A percentile compares a stretch with the other conserved stretches of the same genome.
These are phyloP conservation scores for Delphinella strobiligena DNA, from an alignment of 2,329 filamentous ascomycete species.

Conservation along the genomic window DNA sequence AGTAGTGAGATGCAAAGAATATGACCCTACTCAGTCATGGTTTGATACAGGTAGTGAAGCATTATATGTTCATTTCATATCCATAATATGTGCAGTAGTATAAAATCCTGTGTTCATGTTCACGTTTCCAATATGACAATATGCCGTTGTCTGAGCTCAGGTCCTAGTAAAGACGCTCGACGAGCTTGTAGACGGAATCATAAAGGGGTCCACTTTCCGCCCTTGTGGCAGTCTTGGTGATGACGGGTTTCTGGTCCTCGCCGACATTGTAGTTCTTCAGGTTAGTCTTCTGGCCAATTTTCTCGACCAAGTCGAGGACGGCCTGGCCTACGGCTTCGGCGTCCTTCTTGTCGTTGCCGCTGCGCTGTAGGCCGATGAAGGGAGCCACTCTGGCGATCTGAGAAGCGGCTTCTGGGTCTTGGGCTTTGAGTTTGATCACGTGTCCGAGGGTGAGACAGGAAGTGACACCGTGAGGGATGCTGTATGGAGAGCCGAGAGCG, in stretches of 20 bases:
- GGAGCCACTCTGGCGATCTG: slow-evolving; percentile 34
- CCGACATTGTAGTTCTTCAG: slow-evolving; percentile 34
- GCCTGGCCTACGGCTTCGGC: slow-evolving; percentile 32
- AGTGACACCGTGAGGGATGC: slow-evolving; percentile 45
- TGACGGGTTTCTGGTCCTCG: slow-evolving; percentile 28
- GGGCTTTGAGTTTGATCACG: slow-evolving; percentile 42
- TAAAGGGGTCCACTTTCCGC: slow-evolving; percentile 30
- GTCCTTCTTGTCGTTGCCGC: slow-evolving; percentile 31
- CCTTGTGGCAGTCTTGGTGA: slow-evolving; percentile 32
- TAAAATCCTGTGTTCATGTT: no score
- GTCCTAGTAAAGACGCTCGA: slow-evolving; percentile 28
- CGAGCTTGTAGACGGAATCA: slow-evolving; percentile 30
- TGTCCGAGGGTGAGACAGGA: slow-evolving; percentile 42
- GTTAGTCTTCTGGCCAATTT: slow-evolving; percentile 32
- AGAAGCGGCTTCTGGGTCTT: slow-evolving; percentile 30
- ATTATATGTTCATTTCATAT: no score
- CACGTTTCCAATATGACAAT: no score
- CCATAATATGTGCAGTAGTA: no score
- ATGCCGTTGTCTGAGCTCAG: no score
- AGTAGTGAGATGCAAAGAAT: no score
- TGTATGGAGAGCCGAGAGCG: slow-evolving; percentile 42
- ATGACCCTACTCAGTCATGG: no score
- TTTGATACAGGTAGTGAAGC: no score
- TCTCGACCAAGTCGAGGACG: slow-evolving; percentile 31
- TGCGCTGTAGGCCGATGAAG: slow-evolving; percentile 27